These are phyloP conservation scores for Alternaria panax DNA, from an alignment of 2,329 filamentous ascomycete species.

Conservation along the genomic window DNA sequence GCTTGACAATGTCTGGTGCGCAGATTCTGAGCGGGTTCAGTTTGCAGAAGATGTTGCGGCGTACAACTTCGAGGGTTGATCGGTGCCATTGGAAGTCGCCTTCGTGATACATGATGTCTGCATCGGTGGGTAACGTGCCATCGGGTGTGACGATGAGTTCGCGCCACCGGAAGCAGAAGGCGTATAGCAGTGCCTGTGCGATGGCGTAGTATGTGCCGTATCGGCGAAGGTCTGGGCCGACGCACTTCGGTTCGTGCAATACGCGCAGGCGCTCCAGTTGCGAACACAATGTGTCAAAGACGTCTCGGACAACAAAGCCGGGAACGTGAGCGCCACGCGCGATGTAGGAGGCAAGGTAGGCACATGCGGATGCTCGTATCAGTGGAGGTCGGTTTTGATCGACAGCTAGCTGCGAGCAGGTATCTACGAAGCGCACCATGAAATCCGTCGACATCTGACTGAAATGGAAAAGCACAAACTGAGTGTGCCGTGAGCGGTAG, in stretches of 20 bases:
- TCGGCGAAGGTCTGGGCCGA: conserved; percentile 82
- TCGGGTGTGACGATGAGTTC: conserved; percentile 74
- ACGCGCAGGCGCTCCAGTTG: conserved; percentile 79
- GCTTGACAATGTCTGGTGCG: conserved; percentile 85
- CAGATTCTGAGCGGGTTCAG: conserved; percentile 97
- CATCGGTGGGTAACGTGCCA: conserved; percentile 47
- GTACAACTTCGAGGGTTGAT: conserved; percentile 75
- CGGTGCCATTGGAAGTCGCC: conserved; percentile 81
- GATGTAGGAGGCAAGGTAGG: conserved; percentile 94
- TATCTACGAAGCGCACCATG: conserved; percentile 82
- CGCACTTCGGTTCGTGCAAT: conserved; percentile 75
- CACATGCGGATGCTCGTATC: conserved; percentile 81
- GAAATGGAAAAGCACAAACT: conserved; percentile 96
- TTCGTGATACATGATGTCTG: conserved; percentile 67
- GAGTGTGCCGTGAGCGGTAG: conserved; percentile 89
- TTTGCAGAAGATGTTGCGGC: conserved; percentile 80
- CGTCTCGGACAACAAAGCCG: conserved; percentile 76
- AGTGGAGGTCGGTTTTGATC: conserved; percentile 70
- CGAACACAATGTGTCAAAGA: conserved; percentile 79
- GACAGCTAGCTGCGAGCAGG: conserved; percentile 75
- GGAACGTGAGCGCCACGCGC: conserved; percentile 86
- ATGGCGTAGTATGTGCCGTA: conserved; percentile 88
- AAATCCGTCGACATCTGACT: conserved; percentile 81
- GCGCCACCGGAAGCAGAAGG: conserved; percentile 98
- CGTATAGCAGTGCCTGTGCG: conserved; percentile 89